These are phyloP conservation scores for Sporisorium sorghi DNA, from an alignment of 1,284 basidiomycete species.

Conservation along the genomic window DNA sequence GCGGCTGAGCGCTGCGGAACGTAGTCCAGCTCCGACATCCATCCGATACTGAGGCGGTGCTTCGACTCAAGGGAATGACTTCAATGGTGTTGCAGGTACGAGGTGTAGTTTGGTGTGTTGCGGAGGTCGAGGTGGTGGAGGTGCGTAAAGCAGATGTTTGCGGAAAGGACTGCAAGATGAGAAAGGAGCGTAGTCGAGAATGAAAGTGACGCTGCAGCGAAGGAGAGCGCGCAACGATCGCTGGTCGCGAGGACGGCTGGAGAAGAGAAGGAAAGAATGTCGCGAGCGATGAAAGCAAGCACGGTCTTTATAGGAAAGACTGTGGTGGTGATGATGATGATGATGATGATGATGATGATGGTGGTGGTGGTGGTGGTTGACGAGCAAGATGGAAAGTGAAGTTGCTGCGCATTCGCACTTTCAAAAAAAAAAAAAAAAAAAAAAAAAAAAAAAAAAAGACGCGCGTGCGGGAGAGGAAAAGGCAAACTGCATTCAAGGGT, in stretches of 20 bases:
- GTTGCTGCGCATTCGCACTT: conserved; percentile 11
- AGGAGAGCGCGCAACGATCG: background rate
- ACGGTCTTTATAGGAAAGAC: background rate
- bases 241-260: background rate
- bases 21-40: background rate
- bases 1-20: conserved; percentile 31
- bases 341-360: too few relatives aligned
- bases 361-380: background rate
- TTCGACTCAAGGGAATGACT: too few relatives aligned
- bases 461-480: background rate
- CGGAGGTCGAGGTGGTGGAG: background rate
- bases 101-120: background rate
- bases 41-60: background rate
- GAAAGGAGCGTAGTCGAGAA: background rate
- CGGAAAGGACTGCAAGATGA: background rate
- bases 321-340: background rate
- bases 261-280: background rate
- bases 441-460: background rate
- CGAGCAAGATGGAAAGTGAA: background rate
- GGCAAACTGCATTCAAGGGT: conserved; percentile 26
- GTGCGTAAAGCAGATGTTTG: background rate
- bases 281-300: background rate
- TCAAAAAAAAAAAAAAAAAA: background rate
- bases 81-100: background rate
- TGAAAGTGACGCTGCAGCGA: background rate